Percentiles rank a stretch among this genome's conserved stretches.
These are phyloP conservation scores for Plantago major DNA, from an alignment of 257 asterid species.

Conservation along the genomic window DNA sequence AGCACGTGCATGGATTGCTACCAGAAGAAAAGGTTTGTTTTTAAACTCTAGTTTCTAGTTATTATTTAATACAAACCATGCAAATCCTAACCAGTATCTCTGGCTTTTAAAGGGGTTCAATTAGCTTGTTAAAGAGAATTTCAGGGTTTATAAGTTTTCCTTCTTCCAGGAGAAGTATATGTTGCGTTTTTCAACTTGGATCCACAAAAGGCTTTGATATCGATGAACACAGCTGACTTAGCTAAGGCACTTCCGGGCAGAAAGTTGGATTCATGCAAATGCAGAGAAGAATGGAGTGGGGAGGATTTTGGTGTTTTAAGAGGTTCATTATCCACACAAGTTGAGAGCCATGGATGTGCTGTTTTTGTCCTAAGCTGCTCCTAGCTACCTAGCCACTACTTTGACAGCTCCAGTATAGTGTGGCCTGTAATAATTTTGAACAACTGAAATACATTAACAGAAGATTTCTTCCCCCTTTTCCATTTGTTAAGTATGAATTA, in stretches of 20 bases:
- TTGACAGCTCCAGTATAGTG: too few species aligned
- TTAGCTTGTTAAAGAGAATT: too few species aligned
- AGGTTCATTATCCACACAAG: conserved; percentile 35
- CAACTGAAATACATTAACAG: too few species aligned
- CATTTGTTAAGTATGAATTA: too few species aligned
- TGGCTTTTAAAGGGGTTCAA: too few species aligned
- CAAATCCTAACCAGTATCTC: too few species aligned
- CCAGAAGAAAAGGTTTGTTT: conserved; percentile 60
- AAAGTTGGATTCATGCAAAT: conserved; percentile 30
- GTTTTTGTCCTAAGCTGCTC: conserved; percentile 57
- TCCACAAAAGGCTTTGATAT: conserved; percentile 28
- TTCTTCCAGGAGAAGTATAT: conserved; percentile 61
- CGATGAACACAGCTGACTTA: conserved; percentile 46
- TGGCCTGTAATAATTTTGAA: too few species aligned
- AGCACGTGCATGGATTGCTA: conserved; percentile 77
- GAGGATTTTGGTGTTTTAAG: conserved; percentile 48
- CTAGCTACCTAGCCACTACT: neutral
- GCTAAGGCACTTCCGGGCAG: conserved; percentile 42
- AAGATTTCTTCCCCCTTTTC: too few species aligned
- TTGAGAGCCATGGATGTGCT: conserved; percentile 66
- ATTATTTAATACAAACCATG: neutral
- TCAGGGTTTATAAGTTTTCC: neutral
- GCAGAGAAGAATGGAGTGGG: conserved; percentile 76
- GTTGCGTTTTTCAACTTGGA: conserved; percentile 79
- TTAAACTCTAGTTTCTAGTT: conserved; percentile 6